A percentile compares a stretch with the other conserved stretches of the same genome.
phyloP scores from a whole-genome alignment of 345 rosid species.

The Bruguiera gymnorhiza region DNA sequence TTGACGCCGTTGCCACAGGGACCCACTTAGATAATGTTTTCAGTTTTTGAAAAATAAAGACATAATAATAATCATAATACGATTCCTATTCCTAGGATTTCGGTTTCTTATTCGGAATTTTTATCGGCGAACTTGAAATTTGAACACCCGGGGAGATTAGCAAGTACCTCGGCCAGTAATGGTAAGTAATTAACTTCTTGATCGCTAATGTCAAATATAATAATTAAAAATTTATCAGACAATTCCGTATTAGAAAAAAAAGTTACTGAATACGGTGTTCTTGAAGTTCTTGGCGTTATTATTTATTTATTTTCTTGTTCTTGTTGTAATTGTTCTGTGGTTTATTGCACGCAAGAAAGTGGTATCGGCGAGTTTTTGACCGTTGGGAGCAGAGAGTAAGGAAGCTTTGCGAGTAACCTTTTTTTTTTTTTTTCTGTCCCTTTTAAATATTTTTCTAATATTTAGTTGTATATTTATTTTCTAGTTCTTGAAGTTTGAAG shows the following conservation, averaged over 20 bases:
- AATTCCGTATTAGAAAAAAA: no score
- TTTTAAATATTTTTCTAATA: neutral
- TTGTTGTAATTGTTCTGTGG: constrained; percentile 14
- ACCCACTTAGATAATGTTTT: constrained; percentile 19
- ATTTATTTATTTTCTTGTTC: neutral
- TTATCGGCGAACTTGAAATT: constrained; percentile 19
- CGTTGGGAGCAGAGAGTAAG: constrained; percentile 22
- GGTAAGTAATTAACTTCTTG: constrained; percentile 38
- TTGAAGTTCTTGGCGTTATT: neutral
- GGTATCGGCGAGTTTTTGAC: constrained; percentile 13
- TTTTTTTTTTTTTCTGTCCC: neutral
- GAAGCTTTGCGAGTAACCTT: constrained; percentile 8
- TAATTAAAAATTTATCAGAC: no score
- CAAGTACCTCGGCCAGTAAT: constrained; percentile 25
- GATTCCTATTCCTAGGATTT: constrained; percentile 14
- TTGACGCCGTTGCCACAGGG: constrained; percentile 33
- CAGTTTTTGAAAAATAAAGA: neutral
- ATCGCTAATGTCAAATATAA: no score
- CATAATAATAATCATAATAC: no score
- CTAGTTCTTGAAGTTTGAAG: neutral
- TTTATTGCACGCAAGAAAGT: neutral
- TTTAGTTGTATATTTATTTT: neutral
- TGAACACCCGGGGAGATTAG: constrained; percentile 7
- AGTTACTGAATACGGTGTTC: no score
- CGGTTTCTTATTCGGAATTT: constrained; percentile 22